Evolutionary conservation across 345 rosid species (phyloP).

Genomic region (Carallia brachiata): DNA sequence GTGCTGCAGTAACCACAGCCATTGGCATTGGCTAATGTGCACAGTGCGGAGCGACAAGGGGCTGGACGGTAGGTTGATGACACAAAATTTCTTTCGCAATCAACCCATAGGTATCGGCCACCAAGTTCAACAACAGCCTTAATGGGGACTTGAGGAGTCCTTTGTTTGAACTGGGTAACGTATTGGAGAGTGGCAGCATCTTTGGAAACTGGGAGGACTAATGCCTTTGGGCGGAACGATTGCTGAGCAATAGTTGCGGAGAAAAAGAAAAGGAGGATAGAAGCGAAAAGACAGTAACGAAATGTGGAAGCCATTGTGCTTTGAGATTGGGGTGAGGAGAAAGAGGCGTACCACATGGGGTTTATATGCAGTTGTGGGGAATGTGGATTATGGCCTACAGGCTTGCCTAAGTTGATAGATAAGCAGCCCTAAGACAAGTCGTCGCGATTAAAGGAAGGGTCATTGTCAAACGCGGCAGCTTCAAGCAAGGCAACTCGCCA

Average conservation of each 20-base stretch:
- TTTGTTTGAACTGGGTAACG: conserved; percentile 46
- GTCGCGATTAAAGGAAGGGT: not conserved
- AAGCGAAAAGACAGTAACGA: conserved; percentile 9
- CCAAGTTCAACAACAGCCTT: conserved; percentile 62
- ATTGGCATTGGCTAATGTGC: conserved; percentile 44
- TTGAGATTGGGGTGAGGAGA: too few species aligned
- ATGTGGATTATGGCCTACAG: too few species aligned
- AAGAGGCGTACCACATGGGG: too few species aligned
- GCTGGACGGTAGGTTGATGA: conserved; percentile 58
- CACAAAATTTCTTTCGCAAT: conserved; percentile 46
- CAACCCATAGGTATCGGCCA: conserved; percentile 63
- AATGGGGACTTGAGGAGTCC: conserved; percentile 53
- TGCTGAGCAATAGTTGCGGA: conserved; percentile 34
- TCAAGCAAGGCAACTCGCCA: not conserved
- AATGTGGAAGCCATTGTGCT: conserved; percentile 11
- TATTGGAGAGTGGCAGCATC: conserved; percentile 65
- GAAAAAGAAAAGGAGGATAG: conserved; percentile 9
- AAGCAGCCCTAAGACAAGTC: not conserved
- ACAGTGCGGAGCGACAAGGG: conserved; percentile 55
- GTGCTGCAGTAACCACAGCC: conserved; percentile 47
- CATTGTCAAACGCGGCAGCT: not conserved
- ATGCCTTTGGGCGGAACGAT: conserved; percentile 67
- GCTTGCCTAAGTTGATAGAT: too few species aligned
- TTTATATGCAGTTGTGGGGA: too few species aligned
- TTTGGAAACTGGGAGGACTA: conserved; percentile 53